Evolutionary conservation across 345 rosid species (phyloP).

Genomic region (Camelina laxa): DNA sequence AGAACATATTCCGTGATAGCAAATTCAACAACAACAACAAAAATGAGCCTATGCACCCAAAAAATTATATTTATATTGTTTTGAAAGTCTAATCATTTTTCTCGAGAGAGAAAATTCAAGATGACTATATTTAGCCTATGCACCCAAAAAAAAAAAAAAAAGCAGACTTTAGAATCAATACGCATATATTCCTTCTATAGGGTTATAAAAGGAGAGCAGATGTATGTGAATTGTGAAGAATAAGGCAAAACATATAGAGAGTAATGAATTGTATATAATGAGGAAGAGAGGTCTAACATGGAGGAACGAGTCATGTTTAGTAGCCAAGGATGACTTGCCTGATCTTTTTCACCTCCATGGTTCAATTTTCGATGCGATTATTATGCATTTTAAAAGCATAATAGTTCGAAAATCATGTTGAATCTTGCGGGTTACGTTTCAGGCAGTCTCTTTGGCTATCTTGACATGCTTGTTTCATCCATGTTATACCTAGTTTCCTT

Average conservation of each 20-base stretch:
- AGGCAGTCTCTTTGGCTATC: slow-evolving; percentile 40
- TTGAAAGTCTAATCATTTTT: too few relatives aligned
- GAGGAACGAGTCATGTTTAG: slow-evolving; percentile 38
- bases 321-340: slow-evolving; percentile 51
- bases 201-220: slow-evolving; percentile 35
- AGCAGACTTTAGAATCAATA: slow-evolving; percentile 17
- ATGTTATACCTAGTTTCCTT: slow-evolving; percentile 26
- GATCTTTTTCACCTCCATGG: slow-evolving; percentile 36
- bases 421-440: not conserved
- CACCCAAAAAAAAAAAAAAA: slow-evolving; percentile 2
- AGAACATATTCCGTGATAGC: slow-evolving; percentile 28
- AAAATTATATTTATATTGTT: too few relatives aligned
- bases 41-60: too few relatives aligned
- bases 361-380: slow-evolving; percentile 18
- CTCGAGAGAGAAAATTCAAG: slow-evolving; percentile 5
- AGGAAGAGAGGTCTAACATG: slow-evolving; percentile 41
- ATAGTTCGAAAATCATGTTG: not conserved
- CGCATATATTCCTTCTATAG: slow-evolving; percentile 34
- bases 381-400: slow-evolving; percentile 22
- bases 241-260: slow-evolving; percentile 8
- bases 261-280: slow-evolving; percentile 20
- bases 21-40: too few relatives aligned
- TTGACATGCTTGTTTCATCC: slow-evolving; percentile 35
- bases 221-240: slow-evolving; percentile 17
- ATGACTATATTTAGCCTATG: slow-evolving; percentile 37